Evolutionary conservation across 805 yeast species (phyloP).

Genomic region (Candida morakotiae): DNA sequence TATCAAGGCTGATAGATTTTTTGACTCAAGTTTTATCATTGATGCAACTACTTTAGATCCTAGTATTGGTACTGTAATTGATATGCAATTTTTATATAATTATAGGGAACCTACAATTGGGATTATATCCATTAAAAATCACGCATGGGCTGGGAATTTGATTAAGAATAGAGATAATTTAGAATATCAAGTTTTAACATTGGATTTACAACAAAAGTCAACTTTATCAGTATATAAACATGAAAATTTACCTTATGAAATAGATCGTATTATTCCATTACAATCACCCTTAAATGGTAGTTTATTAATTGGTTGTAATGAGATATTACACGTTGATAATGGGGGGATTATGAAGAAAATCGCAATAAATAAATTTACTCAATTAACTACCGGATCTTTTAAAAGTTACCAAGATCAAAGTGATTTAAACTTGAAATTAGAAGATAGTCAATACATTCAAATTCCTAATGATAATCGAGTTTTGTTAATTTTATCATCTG

Average conservation of each 20-base stretch:
- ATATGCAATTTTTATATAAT: slow-evolving; percentile 65
- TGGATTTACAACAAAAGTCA: slow-evolving; percentile 53
- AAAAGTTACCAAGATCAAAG: slow-evolving; percentile 45
- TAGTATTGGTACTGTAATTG: slow-evolving; percentile 60
- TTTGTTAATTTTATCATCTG: slow-evolving; percentile 26
- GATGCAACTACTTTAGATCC: slow-evolving; percentile 54
- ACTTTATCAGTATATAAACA: slow-evolving; percentile 69
- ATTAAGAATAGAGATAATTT: slow-evolving; percentile 60
- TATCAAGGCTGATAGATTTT: slow-evolving; percentile 20
- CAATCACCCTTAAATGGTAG: slow-evolving; percentile 67
- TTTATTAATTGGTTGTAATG: slow-evolving; percentile 69
- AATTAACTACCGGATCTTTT: slow-evolving; percentile 29
- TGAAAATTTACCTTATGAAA: slow-evolving; percentile 68
- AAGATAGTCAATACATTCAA: slow-evolving; percentile 39
- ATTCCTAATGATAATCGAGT: slow-evolving; percentile 35
- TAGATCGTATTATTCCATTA: slow-evolving; percentile 60
- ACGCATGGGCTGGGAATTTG: slow-evolving; percentile 78
- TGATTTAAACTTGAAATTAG: slow-evolving; percentile 50
- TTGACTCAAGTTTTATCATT: slow-evolving; percentile 54
- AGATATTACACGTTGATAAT: slow-evolving; percentile 73
- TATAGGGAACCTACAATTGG: slow-evolving; percentile 84
- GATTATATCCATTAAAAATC: slow-evolving; percentile 48
- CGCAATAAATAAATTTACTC: slow-evolving; percentile 55
- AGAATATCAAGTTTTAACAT: slow-evolving; percentile 57
- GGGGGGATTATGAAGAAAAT: slow-evolving; percentile 65